Percentiles rank a stretch among this genome's conserved stretches.
These are phyloP conservation scores for Termitomyces sp. DNA, from an alignment of 768 basidiomycete genomes.

Conservation along the genomic window DNA sequence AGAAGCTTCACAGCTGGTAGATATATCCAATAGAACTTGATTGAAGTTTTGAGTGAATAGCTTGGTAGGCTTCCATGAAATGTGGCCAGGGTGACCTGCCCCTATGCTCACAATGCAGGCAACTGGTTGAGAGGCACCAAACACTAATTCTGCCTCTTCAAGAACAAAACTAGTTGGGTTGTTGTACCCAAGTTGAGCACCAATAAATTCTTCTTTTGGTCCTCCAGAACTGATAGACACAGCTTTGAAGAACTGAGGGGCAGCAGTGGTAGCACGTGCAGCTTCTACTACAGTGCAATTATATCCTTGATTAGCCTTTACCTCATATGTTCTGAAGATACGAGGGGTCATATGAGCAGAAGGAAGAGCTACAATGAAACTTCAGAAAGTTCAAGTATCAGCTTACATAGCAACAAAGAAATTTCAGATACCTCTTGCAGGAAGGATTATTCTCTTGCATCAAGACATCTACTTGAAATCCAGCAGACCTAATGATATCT, in stretches of 20 bases:
- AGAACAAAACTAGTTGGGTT: neutral
- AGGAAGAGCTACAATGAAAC: neutral
- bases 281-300: neutral
- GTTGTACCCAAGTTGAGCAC: neutral
- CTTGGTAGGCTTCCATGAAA: neutral
- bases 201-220: neutral
- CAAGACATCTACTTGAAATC: neutral
- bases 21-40: neutral
- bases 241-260: neutral
- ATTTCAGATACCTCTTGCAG: neutral
- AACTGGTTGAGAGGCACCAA: neutral
- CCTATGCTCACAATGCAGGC: conserved; percentile 6
- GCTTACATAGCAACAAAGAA: neutral
- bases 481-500: neutral
- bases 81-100: neutral
- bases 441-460: neutral
- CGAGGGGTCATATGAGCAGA: neutral
- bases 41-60: neutral
- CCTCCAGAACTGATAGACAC: neutral
- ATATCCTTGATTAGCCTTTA: neutral
- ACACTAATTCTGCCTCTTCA: conserved; percentile 1
- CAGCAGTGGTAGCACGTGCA: neutral
- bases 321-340: neutral
- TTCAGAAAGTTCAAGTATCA: neutral
- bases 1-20: neutral